These are phyloP conservation scores for Colletotrichum sp. DNA, from an alignment of 2,329 filamentous ascomycete genomes.

Conservation along the genomic window DNA sequence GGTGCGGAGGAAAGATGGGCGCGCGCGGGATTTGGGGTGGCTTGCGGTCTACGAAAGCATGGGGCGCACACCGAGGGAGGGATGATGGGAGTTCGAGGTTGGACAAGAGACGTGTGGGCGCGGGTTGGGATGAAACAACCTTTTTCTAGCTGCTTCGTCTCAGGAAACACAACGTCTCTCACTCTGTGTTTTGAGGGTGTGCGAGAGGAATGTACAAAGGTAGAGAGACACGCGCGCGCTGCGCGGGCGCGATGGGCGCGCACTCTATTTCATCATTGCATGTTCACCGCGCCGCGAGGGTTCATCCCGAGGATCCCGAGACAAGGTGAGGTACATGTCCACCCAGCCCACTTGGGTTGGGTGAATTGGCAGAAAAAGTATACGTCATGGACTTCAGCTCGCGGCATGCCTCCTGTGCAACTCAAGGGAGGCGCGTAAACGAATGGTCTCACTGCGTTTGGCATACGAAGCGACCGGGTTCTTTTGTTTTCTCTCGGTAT, in stretches of 20 bases:
- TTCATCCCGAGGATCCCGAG: neutral
- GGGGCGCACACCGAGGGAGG: neutral
- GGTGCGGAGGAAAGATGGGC: neutral
- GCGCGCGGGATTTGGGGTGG: neutral
- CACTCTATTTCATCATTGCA: neutral
- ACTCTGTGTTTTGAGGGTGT: neutral
- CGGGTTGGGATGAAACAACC: neutral
- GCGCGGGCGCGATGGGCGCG: neutral
- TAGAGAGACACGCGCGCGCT: neutral
- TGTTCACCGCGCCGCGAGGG: neutral
- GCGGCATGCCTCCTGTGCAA: neutral
- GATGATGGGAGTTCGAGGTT: neutral
- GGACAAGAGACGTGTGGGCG: neutral
- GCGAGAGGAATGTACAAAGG: neutral
- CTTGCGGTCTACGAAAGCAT: neutral
- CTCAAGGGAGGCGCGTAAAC: neutral
- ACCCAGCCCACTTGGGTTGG: neutral
- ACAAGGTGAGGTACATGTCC: neutral
- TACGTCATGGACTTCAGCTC: conserved; percentile 13
- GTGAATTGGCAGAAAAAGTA: neutral
- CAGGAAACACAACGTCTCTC: neutral
- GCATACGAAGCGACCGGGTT: neutral
- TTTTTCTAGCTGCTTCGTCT: conserved; percentile 7
- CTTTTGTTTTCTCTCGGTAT: neutral
- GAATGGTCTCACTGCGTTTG: neutral